Percentiles rank a stretch among this genome's conserved stretches.
Evolutionary conservation across 768 basidiomycete genomes (phyloP).

Genomic region (Pholiota microspora): DNA sequence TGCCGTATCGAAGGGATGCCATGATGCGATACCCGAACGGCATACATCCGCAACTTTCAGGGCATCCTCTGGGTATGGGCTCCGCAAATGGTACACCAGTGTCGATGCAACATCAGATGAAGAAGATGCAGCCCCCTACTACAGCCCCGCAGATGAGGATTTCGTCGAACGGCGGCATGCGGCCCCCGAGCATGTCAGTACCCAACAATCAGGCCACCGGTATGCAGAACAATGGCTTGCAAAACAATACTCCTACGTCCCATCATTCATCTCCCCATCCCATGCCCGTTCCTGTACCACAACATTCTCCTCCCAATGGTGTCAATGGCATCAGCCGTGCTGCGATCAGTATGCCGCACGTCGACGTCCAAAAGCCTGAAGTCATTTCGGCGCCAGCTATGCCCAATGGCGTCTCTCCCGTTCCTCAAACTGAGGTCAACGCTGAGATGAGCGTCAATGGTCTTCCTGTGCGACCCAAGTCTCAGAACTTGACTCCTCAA

Average conservation of each 20-base stretch:
- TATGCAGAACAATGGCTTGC: constrained; percentile 13
- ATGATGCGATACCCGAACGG: constrained; percentile 27
- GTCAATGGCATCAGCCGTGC: constrained; percentile 33
- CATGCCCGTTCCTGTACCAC: constrained; percentile 27
- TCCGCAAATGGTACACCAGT: constrained; percentile 47
- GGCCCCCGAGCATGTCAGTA: constrained; percentile 40
- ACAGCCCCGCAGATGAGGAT: constrained; percentile 58
- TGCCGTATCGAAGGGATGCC: constrained; percentile 23
- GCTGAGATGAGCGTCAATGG: constrained; percentile 21
- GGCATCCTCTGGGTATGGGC: constrained; percentile 52
- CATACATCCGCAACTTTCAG: constrained; percentile 24
- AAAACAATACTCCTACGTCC: constrained; percentile 29
- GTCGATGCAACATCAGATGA: constrained; percentile 58
- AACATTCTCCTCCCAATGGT: constrained; percentile 34
- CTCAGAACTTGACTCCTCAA: constrained; percentile 39
- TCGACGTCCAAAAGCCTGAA: constrained; percentile 39
- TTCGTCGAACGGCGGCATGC: constrained; percentile 56
- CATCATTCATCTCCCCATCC: constrained; percentile 38
- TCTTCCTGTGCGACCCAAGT: constrained; percentile 39
- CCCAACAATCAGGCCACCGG: constrained; percentile 26
- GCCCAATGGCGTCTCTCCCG: constrained; percentile 30
- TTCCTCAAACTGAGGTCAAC: constrained; percentile 24
- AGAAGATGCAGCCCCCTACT: constrained; percentile 59
- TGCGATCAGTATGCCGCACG: constrained; percentile 46
- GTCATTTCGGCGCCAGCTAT: constrained; percentile 25